Evolutionary conservation across 495 filamentous ascomycete genomes (phyloP).

Genomic region (Aspergillus nanangensis): DNA sequence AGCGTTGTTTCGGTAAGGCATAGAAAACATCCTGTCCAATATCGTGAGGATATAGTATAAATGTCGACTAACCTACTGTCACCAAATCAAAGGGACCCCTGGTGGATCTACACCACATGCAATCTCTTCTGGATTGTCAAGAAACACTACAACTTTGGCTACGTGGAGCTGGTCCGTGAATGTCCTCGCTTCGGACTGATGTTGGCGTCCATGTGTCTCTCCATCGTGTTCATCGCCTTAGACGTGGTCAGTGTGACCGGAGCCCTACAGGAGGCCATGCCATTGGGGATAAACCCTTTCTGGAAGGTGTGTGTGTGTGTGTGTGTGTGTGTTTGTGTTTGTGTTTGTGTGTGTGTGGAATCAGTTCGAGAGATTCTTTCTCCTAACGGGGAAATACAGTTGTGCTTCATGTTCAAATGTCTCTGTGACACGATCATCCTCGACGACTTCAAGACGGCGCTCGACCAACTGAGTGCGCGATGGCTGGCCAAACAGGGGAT

Average conservation of each 20-base stretch:
- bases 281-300: slow-evolving; percentile 30
- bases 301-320: slow-evolving; percentile 24
- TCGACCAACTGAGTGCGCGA: background rate
- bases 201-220: slow-evolving; percentile 47
- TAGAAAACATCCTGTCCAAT: background rate
- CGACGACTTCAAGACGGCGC: slow-evolving; percentile 13
- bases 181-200: slow-evolving; percentile 53
- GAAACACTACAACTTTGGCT: slow-evolving; percentile 42
- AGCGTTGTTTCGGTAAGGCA: slow-evolving; percentile 39
- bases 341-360: too few species aligned
- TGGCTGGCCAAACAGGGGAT: background rate
- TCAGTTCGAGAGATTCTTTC: background rate
- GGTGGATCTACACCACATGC: slow-evolving; percentile 52
- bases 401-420: slow-evolving; percentile 54
- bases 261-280: slow-evolving; percentile 15
- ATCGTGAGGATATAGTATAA: background rate
- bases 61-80: background rate
- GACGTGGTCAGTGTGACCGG: slow-evolving; percentile 31
- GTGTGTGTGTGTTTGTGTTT: slow-evolving; percentile 10
- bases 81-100: slow-evolving; percentile 39
- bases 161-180: slow-evolving; percentile 39
- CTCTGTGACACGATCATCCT: slow-evolving; percentile 53
- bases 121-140: slow-evolving; percentile 48
- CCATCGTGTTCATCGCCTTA: slow-evolving; percentile 46
- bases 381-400: slow-evolving; percentile 6